Percentiles rank a stretch among this genome's conserved stretches.
phyloP scores from a whole-genome alignment of 164 flowering plant species.

The Hamamelis virginiana region DNA sequence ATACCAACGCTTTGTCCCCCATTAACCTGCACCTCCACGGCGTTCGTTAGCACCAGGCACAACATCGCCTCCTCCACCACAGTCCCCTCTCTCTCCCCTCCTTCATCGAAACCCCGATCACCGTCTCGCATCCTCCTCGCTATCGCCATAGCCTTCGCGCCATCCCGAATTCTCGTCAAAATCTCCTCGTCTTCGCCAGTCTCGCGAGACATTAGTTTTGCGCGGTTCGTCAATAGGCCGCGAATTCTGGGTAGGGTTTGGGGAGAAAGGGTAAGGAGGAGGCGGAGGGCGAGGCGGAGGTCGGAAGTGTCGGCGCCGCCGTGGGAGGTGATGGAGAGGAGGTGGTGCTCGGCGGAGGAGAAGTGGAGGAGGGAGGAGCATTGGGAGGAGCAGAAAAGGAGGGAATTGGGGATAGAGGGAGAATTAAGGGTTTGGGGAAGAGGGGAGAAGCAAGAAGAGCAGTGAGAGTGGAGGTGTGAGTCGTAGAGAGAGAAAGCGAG shows the following conservation, averaged over 20 bases:
- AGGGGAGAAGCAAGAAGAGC: conserved; percentile 62
- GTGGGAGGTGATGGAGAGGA: conserved; percentile 30
- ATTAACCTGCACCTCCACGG: conserved; percentile 58
- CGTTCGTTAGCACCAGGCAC: conserved; percentile 63
- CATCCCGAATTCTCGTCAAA: conserved; percentile 30
- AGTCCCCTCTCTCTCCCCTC: neutral
- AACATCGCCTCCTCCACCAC: conserved; percentile 42
- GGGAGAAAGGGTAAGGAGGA: conserved; percentile 9
- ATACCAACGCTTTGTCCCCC: conserved; percentile 38
- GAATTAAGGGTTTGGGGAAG: conserved; percentile 25
- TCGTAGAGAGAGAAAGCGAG: conserved; percentile 51
- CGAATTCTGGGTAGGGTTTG: conserved; percentile 21
- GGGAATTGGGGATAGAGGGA: conserved; percentile 12
- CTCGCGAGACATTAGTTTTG: conserved; percentile 18
- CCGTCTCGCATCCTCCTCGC: conserved; percentile 34
- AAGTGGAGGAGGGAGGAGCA: conserved; percentile 16
- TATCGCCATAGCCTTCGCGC: conserved; percentile 39
- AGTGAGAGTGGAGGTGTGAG: conserved; percentile 50
- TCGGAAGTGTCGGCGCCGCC: conserved; percentile 13
- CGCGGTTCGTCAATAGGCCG: conserved; percentile 53
- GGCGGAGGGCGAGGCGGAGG: conserved; percentile 15
- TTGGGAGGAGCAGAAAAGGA: conserved; percentile 28
- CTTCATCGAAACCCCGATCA: neutral
- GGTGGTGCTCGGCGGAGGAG: conserved; percentile 36
- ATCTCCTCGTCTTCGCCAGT: conserved; percentile 15